Evolutionary conservation across 345 rosid genomes (phyloP), one percentile per base, ranked within the genome.

Genomic region (Camelina sativa): DNA sequence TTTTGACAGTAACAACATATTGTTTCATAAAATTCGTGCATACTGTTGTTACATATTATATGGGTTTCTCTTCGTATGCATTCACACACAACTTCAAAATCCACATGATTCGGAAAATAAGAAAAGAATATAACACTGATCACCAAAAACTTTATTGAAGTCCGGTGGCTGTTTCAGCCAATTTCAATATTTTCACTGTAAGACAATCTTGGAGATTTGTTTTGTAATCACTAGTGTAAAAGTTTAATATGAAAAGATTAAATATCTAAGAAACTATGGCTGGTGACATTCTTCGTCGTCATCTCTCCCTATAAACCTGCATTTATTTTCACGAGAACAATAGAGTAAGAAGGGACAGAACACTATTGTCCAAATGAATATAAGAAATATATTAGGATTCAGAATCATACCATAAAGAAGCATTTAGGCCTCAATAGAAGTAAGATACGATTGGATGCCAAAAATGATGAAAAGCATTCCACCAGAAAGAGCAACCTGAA

Each of bases 401-500:
- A 25, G n/a, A 35, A 15, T 2, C 4, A 17, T 66, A 75, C 79
- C 79, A 25, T 7, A 12, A 65, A 65, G 8, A 66, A 55, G 53
- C 20, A 54, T 82, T 82, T 53, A 82, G 28, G 82, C 65, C 30
- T 85, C 76, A 2, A 81, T 83, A 8, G 89, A 32, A 37, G 98
- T 65, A 9, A 95, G 98, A 84, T 86, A 87, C 58, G 99, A 95
- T 41, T 92, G 98, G 69, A 95, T 79, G 47, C 99, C 98, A 61
- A 95, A 95, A 60, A 89, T 76, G 43, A 95, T 79, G 83, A 95
- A 92, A 70, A 95, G 97, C 66, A 90, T 76, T 73, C 99, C 99
- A 59, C 99, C 96, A 3, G 90, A 86, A 41, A 95, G 82, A 37
- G 92, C 97, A 65, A 95, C 92, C 99, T 92, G 83, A 80, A 51